These are phyloP conservation scores for Inosperma sp. DNA, from an alignment of 768 basidiomycete species.

Conservation along the genomic window DNA sequence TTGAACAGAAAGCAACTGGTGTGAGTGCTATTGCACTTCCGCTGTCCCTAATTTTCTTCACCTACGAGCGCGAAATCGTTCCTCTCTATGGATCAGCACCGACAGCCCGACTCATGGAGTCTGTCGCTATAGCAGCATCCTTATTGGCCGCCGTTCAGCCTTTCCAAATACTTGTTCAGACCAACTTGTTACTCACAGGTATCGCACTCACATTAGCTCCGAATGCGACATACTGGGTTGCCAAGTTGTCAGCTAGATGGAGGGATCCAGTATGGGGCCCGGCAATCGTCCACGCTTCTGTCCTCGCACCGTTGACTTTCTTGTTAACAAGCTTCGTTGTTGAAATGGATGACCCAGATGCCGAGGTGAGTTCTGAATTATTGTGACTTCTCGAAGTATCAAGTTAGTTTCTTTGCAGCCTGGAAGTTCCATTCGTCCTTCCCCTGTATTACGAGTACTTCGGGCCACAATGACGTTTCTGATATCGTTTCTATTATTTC, in stretches of 20 bases:
- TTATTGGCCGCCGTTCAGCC: slow-evolving; percentile 39
- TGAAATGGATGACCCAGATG: slow-evolving; percentile 13
- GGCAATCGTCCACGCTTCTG: slow-evolving; percentile 49
- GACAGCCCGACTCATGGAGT: slow-evolving; percentile 45
- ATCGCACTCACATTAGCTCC: slow-evolving; percentile 46
- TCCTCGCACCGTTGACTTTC: slow-evolving; percentile 55
- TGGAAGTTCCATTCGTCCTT: slow-evolving; percentile 4
- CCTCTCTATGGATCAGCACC: slow-evolving; percentile 67
- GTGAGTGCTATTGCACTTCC: slow-evolving; percentile 20
- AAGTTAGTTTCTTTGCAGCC: slow-evolving; percentile 1
- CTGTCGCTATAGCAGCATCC: slow-evolving; percentile 32
- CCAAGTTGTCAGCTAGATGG: slow-evolving; percentile 52
- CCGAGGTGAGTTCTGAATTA: slow-evolving; percentile 14
- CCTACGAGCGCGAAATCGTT: slow-evolving; percentile 58
- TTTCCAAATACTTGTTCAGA: slow-evolving; percentile 29
- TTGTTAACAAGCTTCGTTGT: slow-evolving; percentile 41
- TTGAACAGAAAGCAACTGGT: slow-evolving; percentile 12
- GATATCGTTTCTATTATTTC: slow-evolving; percentile 23
- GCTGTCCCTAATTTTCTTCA: slow-evolving; percentile 55
- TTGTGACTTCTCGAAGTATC: not conserved
- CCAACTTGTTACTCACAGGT: slow-evolving; percentile 36
- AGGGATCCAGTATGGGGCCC: slow-evolving; percentile 54
- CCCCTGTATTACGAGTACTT: slow-evolving; percentile 22
- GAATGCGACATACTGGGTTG: slow-evolving; percentile 62
- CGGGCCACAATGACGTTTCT: slow-evolving; percentile 26